Evolutionary conservation across 495 filamentous ascomycete genomes (phyloP), one percentile per base, ranked within the genome.

Genomic region (Lophiostoma macrostomum): DNA sequence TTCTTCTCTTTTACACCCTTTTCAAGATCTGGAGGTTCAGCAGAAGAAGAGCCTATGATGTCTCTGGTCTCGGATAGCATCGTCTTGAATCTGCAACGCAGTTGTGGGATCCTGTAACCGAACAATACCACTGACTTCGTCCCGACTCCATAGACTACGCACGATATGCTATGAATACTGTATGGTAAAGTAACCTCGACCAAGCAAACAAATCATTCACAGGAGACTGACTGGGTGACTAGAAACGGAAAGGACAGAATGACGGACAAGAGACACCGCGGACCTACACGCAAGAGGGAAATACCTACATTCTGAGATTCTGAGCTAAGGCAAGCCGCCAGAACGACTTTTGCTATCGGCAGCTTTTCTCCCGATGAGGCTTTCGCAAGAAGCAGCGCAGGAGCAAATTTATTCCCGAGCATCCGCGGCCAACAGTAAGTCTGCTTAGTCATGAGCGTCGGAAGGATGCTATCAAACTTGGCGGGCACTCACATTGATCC

Each of bases 1-100:
- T 19, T 53, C 39, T 44, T 35, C 20, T 31, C 41, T 5, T 18
- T 14, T 25, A 48, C 18, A 12, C 42, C 43, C 5, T 48, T 48
- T 34, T 55, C 52, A 7, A 53, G 18, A 11, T 44, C 50, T 11
- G 41, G 16, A 7, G 39, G 39, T 3, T 20, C 20, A 28, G 2
- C 23, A 43, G 25, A 14, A 19, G 30, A 25, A 4, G 10, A 6
- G 29, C 19, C 5, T 3, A 4, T 19, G 11, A 19, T 29, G 13
- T 13, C 41, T 14, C 8, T 28, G 13, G 3, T 16, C 44, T n/a
- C 5, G 5, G 18, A 48, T n/a, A 24, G 10, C 10, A 39, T 18
- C 8, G 10, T 6, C 19, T 18, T 10, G 7, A 8, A 39, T 10
- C 36, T 16, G 16, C 10, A 18, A 10, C 16, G 6, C 16, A 8